Base-by-base conservation (phyloP, 768 basidiomycete species). In the Trametes maxima region DNA sequence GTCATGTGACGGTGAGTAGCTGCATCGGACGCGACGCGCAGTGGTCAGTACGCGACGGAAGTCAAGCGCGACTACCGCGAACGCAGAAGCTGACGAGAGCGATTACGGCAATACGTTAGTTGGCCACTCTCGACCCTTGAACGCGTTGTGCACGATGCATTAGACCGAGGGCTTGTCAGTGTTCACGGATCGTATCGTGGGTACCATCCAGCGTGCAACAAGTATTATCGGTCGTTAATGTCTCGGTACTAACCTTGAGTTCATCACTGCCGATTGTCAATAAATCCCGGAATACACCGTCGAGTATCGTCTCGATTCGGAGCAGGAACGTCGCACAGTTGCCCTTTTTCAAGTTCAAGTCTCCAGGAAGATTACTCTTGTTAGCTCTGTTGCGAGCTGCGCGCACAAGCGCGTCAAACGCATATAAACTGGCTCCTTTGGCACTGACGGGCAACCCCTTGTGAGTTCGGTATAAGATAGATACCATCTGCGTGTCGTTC, bases 351-450 rank as follows among this genome's bases (percentile, higher is more conserved):
- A 82, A 76, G 59, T 80, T 81, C 50, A 80, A 67, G 67, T 89
- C 85, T 65, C 80, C 83, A 64, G 82, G 78, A 25, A 85, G 70
- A 53, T 80, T 79, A 54, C 84, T 82, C 73, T 94, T 95, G 68
- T 78, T 85, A 46, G 80, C 85, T 48, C 86, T 80, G 60, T 79
- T 78, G 60, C 86, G 82, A 19, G 94, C 93, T 17, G 89, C 94
- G 59, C 96, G 87, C 44, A 93, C 85, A 62, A 99, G 81, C 19
- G 95, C 92, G 76, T 99, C 95, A 72, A 99, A 92, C 42, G 89
- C 86, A 75, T 98, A 99, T 51, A 99, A 80, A 76, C 94, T 94
- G 40, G 85, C 86, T 60, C 95, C 84, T 72, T 98, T 96, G 64
- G 82, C 80, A 12, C 81, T 67, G 16, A 83, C 74, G 4, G 86